Base-by-base conservation (phyloP, 139 green algal species). In the Chlorella sp. region DNA sequence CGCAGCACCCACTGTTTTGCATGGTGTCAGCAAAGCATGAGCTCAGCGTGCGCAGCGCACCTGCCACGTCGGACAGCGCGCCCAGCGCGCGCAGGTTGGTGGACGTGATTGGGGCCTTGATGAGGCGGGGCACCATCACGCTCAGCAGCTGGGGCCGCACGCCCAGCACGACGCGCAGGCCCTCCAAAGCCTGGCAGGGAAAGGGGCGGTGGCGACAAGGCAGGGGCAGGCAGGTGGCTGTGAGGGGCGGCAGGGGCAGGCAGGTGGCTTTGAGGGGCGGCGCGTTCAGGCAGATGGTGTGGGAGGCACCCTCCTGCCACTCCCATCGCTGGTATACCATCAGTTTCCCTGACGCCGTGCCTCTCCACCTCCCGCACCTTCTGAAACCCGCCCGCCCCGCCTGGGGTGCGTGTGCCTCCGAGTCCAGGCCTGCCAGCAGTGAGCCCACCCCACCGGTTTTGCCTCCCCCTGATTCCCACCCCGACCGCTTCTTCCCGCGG, bases 121-220 rank as follows among this genome's bases (percentile, higher is more conserved):
- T 91, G 87, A 99, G 96, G 88, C 94, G 94, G 12, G 96, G 97
- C 85, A 97, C 89, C 85, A 98, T 97, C 86, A 91, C 83, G 61
- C 76, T 93, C 53, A 98, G 96, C 71, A 96, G 94, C 71, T 94
- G 88, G n/a, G 95, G 95, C n/a, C 95, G 91, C 89, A 98, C 96
- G 28, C 91, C 80, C 69, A 98, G 91, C 88, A 99, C 97, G 83
- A 99, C 97, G 19, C 95, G 91, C 82, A 99, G 93, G 16, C 96
- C 97, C 89, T 98, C 96, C 89, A 99, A 84, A 21, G 92, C 94
- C 93, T 97, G 92, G 21, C n/a, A 40, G 21, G 26, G 22, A 42
- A 53, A 21, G 30, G 18, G 81, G 37, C 14, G n/a, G 34, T 28
- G 42, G 80, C 30, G n/a, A n/a, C n/a, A n/a, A n/a, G n/a, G 28